Base-by-base conservation (phyloP, 345 rosid species). In the Arabis alpina region DNA sequence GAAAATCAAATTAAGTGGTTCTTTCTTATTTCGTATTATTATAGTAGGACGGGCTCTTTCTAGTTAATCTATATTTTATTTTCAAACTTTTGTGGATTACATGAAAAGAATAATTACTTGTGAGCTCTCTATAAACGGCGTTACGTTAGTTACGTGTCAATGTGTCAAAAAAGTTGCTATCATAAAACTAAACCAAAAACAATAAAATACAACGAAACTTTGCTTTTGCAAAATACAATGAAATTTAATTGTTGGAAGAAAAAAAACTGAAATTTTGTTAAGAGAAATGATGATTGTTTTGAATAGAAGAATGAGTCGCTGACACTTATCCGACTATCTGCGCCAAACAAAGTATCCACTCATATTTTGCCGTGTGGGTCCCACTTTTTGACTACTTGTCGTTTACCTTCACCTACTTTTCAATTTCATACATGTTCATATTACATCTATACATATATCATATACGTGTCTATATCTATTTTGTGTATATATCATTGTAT, bases 271-370 rank as follows among this genome's bases (percentile, higher is more conserved):
- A 43, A 61, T 41, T 16, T 49, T 37, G 57, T 54, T 45, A 39
- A 15, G 34, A 47, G 10, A 69, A 28, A 73, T 73, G 44, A 65
- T 73, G 72, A 74, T 66, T 51, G 58, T 41, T 41, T 42, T 66
- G 71, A 51, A 74, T 56, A 66, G 53, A 47, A 68, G 68, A 68
- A 74, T 52, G 69, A 58, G 44, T 60, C 68, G 78, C 54, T 60
- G 78, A 68, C 70, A 75, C 74, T 75, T 68, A 75, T 61, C 74
- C 58, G 64, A 61, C 73, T 61, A 75, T 68, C 64, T 75, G 79
- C 70, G 74, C 79, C 79, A 61, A 75, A 75, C 74, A 75, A 75
- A 62, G 69, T 52, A 42, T 68, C 70, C 79, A 68, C 79, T 68
- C 70, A 61, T 36, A 32, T 36, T 36, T 68, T 68, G 74, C 79